Base-by-base conservation (phyloP, 805 yeast genomes). In the Schizosaccharomyces cryophilus region DNA sequence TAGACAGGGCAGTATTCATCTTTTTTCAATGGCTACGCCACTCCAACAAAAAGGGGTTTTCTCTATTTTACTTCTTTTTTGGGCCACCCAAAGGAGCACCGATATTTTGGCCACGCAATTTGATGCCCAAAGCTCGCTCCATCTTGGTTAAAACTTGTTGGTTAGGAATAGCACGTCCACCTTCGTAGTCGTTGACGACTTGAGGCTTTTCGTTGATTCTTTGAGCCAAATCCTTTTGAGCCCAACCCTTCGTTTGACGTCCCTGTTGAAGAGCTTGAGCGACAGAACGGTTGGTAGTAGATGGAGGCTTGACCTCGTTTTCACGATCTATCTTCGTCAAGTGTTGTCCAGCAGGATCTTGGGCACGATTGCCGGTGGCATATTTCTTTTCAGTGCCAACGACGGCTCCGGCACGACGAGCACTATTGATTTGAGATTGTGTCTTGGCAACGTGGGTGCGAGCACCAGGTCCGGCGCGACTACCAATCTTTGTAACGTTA, bases 171-270 rank as follows among this genome's bases (percentile, higher is more conserved):
- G 95, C 98, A 71, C 95, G 82, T 63, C 95, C 96, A 62, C 95
- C 86, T 76, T 93, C 98, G 73, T 93, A 93, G 70, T 93, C 98
- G 73, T 87, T 89, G 69, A 93, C 82, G 64, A 93, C 85, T 66
- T 83, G 87, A 64, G 96, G 96, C 77, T 93, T 93, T 75, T 93
- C 98, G 72, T 89, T 90, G 69, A 90, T 80, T 72, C 84, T 85
- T 62, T 95, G 87, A 67, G 98, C 98, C 68, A 93, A 79, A 68
- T 93, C 98, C 78, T 93, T 93, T 74, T 93, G 98, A 9, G 96
- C 84, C 70, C 89, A 71, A 69, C 81, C 80, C 78, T 88, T 87
- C 63, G 86, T 96, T 68, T 81, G 83, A 76, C 98, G 83, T 45
- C 85, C 95, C 71, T 82, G 77, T 61, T 82, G 78, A 66, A 93